Conservation (phyloP, 768 basidiomycete species). For the Steccherinum ochraceum region DNA sequence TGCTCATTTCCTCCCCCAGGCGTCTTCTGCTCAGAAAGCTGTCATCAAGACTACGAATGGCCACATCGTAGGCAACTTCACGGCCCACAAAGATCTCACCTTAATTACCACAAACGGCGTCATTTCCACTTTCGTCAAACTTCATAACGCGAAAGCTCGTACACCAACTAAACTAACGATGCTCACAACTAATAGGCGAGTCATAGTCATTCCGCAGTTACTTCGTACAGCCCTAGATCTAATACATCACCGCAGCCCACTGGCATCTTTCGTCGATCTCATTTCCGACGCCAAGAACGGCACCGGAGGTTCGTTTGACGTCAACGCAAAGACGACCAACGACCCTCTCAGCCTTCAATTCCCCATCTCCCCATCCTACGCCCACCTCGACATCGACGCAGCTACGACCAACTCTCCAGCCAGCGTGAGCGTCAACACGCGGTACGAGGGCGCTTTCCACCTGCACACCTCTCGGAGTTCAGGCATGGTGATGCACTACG, state of each 20-base stretch:
- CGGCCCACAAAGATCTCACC: conserved; percentile 27
- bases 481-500: conserved; percentile 2
- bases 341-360: conserved; percentile 24
- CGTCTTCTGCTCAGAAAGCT: background rate
- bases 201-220: background rate
- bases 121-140: conserved; percentile 32
- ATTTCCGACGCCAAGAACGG: conserved; percentile 6
- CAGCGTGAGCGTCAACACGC: conserved; percentile 24
- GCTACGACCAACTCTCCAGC: conserved; percentile 31
- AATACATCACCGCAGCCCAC: conserved; percentile 6
- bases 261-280: conserved; percentile 16
- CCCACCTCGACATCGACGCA: conserved; percentile 23
- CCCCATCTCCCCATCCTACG: conserved; percentile 27
- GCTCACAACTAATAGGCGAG: conserved; percentile 39
- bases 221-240: background rate
- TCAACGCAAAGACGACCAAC: conserved; percentile 29
- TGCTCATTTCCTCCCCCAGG: background rate
- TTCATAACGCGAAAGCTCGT: conserved; percentile 25
- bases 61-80: conserved; percentile 39
- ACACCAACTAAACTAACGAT: conserved; percentile 26
- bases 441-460: conserved; percentile 34
- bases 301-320: conserved; percentile 26
- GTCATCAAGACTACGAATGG: conserved; percentile 33
- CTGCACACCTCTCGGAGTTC: conserved; percentile 14
- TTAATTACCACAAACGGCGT: conserved; percentile 32